Evolutionary conservation across 1,284 basidiomycete species (phyloP).

Genomic region (Pseudozyma thailandica): DNA sequence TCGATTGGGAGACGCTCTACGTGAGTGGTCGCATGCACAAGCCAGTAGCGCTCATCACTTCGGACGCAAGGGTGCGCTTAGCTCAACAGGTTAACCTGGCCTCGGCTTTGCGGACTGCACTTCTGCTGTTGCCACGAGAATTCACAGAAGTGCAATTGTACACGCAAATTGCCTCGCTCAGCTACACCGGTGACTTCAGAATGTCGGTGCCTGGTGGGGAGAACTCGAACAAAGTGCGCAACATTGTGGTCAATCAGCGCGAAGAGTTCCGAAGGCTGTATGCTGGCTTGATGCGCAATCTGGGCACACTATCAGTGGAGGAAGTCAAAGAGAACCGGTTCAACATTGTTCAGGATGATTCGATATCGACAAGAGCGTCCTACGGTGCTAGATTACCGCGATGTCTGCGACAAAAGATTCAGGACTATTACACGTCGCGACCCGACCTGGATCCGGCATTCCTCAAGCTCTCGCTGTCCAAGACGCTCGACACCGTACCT

Average conservation of each 20-base stretch:
- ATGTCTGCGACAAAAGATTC: slow-evolving; percentile 51
- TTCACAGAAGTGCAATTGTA: slow-evolving; percentile 86
- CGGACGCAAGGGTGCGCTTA: slow-evolving; percentile 86
- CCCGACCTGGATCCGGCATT: slow-evolving; percentile 57
- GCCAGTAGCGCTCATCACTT: slow-evolving; percentile 71
- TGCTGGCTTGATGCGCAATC: slow-evolving; percentile 71
- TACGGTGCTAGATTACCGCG: slow-evolving; percentile 55
- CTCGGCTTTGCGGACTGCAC: slow-evolving; percentile 84
- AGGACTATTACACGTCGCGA: slow-evolving; percentile 46
- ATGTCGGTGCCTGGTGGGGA: slow-evolving; percentile 91
- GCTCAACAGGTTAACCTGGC: slow-evolving; percentile 93
- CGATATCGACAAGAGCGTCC: slow-evolving; percentile 38
- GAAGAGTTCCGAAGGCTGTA: slow-evolving; percentile 89
- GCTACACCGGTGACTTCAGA: slow-evolving; percentile 84
- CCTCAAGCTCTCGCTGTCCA: slow-evolving; percentile 53
- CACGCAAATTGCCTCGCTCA: slow-evolving; percentile 84
- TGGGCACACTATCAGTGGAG: slow-evolving; percentile 57
- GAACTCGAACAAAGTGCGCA: slow-evolving; percentile 91
- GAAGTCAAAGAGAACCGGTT: slow-evolving; percentile 45
- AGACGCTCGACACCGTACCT: slow-evolving; percentile 35
- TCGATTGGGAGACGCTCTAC: slow-evolving; percentile 93
- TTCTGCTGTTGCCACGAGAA: slow-evolving; percentile 73
- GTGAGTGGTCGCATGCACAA: slow-evolving; percentile 97
- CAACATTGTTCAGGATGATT: slow-evolving; percentile 51
- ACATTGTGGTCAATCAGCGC: slow-evolving; percentile 76